These are phyloP conservation scores for Eucalyptus guilfoylei DNA, from an alignment of 345 rosid species.

Conservation along the genomic window DNA sequence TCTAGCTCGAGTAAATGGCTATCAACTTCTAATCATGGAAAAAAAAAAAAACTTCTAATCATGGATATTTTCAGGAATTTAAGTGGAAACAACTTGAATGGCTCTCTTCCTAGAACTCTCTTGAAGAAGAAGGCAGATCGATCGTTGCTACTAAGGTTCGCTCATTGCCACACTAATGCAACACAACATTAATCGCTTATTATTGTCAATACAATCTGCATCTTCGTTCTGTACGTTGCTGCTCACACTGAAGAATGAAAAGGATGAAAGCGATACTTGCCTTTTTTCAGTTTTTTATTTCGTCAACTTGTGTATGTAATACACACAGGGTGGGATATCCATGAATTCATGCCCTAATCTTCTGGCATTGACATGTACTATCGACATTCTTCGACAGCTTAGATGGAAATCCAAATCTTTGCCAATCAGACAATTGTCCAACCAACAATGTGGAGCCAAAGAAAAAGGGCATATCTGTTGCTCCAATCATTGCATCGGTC, in stretches of 20 bases:
- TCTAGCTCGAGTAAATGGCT: background rate
- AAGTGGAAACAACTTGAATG: conserved; percentile 24
- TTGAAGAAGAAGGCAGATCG: conserved; percentile 9
- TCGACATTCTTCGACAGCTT: background rate
- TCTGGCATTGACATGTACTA: background rate
- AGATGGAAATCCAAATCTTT: conserved; percentile 26
- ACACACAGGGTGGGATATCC: background rate
- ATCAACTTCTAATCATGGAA: no score
- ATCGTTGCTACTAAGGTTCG: conserved; percentile 1
- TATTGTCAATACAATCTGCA: background rate
- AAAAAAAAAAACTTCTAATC: background rate
- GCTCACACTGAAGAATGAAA: background rate
- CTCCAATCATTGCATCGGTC: conserved; percentile 18
- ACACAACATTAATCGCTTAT: background rate
- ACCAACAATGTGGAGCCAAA: background rate
- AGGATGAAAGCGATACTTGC: background rate
- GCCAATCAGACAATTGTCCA: background rate
- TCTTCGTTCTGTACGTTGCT: background rate
- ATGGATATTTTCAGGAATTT: conserved; percentile 12
- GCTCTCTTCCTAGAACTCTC: conserved; percentile 20
- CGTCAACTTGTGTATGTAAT: no score
- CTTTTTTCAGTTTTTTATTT: background rate
- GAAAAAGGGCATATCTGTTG: conserved; percentile 7
- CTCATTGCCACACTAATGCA: background rate
- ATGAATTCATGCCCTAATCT: background rate